Percentiles rank a stretch among this genome's conserved stretches.
phyloP scores from a whole-genome alignment of 768 basidiomycete species.

The Lentinula sp. region DNA sequence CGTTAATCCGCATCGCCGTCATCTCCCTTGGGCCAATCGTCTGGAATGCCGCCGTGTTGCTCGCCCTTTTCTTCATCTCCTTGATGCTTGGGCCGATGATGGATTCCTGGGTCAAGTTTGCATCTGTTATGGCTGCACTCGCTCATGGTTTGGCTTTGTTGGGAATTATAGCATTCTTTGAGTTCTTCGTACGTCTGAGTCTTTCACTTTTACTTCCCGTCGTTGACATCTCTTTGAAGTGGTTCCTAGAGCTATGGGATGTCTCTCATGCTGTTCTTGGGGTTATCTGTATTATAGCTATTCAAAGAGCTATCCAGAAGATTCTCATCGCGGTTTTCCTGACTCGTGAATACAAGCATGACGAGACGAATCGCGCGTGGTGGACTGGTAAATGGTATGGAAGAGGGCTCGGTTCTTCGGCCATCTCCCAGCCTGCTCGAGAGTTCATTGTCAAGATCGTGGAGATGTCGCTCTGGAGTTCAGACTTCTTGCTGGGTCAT shows the following conservation, averaged over 20 bases:
- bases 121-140: slow-evolving; percentile 85
- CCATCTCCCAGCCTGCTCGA: slow-evolving; percentile 91
- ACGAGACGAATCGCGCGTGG: slow-evolving; percentile 98
- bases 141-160: slow-evolving; percentile 81
- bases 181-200: slow-evolving; percentile 76
- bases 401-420: slow-evolving; percentile 83
- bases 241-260: slow-evolving; percentile 97
- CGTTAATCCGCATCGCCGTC: slow-evolving; percentile 83
- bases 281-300: slow-evolving; percentile 79
- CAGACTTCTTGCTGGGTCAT: slow-evolving; percentile 86
- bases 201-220: slow-evolving; percentile 25
- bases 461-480: slow-evolving; percentile 95
- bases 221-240: slow-evolving; percentile 37
- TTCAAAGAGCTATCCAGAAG: slow-evolving; percentile 93
- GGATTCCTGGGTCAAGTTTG: slow-evolving; percentile 80
- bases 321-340: slow-evolving; percentile 91
- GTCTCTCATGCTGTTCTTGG: slow-evolving; percentile 95
- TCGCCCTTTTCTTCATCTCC: slow-evolving; percentile 86
- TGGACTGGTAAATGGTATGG: slow-evolving; percentile 99
- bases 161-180: slow-evolving; percentile 86
- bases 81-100: slow-evolving; percentile 89
- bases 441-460: slow-evolving; percentile 98
- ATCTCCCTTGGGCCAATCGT: slow-evolving; percentile 90
- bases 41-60: slow-evolving; percentile 87
- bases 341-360: slow-evolving; percentile 96